A percentile compares a stretch with the other conserved stretches of the same genome.
Conservation (phyloP, 2,329 filamentous ascomycete genomes). For the Claviceps africana region DNA sequence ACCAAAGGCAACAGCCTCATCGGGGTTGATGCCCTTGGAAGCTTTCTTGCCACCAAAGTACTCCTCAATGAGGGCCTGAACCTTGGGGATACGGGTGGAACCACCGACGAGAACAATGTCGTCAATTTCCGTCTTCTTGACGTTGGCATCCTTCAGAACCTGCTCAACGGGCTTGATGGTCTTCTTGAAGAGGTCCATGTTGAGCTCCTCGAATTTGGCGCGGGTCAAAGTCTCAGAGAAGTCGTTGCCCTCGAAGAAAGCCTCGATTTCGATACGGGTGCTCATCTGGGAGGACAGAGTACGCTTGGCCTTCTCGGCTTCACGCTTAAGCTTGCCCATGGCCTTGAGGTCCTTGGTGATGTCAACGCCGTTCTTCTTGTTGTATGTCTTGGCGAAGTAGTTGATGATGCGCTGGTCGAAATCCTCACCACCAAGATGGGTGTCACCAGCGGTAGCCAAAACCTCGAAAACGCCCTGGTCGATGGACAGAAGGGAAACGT, state of each 20-base stretch:
- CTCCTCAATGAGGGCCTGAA: conserved; percentile 86
- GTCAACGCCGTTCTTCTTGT: conserved; percentile 93
- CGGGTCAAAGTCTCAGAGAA: conserved; percentile 97
- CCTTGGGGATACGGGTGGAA: conserved; percentile 98
- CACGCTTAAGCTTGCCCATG: conserved; percentile 99
- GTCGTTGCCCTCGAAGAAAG: conserved; percentile 91
- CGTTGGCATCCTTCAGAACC: conserved; percentile 94
- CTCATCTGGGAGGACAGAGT: conserved; percentile 91
- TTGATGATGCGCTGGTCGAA: conserved; percentile 97
- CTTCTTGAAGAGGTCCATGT: conserved; percentile 99
- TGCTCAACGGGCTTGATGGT: conserved; percentile 97
- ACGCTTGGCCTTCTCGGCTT: conserved; percentile 98
- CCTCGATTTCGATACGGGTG: conserved; percentile 89
- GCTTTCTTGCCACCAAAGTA: conserved; percentile 94
- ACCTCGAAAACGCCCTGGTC: conserved; percentile 92
- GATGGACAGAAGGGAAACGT: conserved; percentile 85
- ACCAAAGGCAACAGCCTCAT: conserved; percentile 96
- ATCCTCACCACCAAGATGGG: conserved; percentile 95
- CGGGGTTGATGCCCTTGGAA: conserved; percentile 98
- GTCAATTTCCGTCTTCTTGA: conserved; percentile 88
- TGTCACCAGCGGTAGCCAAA: conserved; percentile 87
- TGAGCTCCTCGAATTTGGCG: conserved; percentile 98
- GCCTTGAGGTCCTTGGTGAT: conserved; percentile 91
- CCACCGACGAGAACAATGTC: conserved; percentile 97
- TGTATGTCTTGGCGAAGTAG: conserved; percentile 93